Evolutionary conservation across 495 filamentous ascomycete species (phyloP).

Genomic region (Monascus purpureus): DNA sequence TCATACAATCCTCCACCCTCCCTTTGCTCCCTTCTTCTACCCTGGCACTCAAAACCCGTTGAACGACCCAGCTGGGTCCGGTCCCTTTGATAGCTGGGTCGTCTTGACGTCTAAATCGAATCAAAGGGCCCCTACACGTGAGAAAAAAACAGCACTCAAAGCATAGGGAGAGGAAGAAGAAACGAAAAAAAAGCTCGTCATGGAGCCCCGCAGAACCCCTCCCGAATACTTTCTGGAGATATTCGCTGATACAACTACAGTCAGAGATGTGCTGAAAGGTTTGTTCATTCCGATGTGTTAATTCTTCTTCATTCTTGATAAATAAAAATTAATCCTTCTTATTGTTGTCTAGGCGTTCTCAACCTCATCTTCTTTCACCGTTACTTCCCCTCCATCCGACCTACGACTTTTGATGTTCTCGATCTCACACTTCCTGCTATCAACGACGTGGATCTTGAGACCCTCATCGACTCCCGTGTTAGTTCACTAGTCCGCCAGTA

Average conservation of each 20-base stretch:
- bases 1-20: no score
- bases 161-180: no score
- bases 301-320: conserved; percentile 1
- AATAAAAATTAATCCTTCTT: neutral
- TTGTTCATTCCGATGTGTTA: conserved; percentile 2
- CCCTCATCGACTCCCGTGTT: conserved; percentile 79
- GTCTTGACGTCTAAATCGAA: no score
- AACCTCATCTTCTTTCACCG: conserved; percentile 99
- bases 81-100: no score
- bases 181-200: conserved; percentile 8
- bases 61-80: no score
- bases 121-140: no score
- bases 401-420: conserved; percentile 78
- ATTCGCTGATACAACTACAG: conserved; percentile 64
- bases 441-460: conserved; percentile 78
- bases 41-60: no score
- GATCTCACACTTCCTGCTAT: conserved; percentile 84
- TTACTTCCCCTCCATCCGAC: conserved; percentile 76
- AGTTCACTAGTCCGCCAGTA: conserved; percentile 54
- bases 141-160: no score
- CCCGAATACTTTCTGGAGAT: conserved; percentile 78
- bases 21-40: no score
- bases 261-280: conserved; percentile 92
- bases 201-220: conserved; percentile 48
- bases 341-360: conserved; percentile 52